Conservation (phyloP, 2,329 filamentous ascomycete species). For the Pestalotiopsis sp. region DNA sequence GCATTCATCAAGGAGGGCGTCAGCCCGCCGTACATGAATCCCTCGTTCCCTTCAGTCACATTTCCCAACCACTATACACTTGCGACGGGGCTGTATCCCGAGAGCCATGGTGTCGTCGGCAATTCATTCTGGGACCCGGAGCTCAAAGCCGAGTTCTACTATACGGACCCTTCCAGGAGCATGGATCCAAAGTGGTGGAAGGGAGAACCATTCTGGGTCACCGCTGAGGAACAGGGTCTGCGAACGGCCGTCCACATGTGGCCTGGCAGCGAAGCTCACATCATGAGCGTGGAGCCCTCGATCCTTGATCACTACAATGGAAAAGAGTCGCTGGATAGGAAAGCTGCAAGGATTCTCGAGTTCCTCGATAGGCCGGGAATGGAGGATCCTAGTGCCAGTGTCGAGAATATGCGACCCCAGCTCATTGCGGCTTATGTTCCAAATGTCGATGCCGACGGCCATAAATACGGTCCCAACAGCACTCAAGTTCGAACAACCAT, state of each 20-base stretch:
- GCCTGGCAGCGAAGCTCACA: conserved; percentile 92
- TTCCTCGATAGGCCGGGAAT: conserved; percentile 82
- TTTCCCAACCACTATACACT: conserved; percentile 97
- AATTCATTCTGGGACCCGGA: conserved; percentile 93
- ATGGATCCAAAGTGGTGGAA: conserved; percentile 92
- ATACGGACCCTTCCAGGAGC: conserved; percentile 75
- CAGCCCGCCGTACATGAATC: conserved; percentile 89
- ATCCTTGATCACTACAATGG: conserved; percentile 86
- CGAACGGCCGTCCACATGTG: conserved; percentile 94
- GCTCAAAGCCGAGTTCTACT: conserved; percentile 80
- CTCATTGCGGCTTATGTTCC: conserved; percentile 95
- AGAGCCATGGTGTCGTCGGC: conserved; percentile 89
- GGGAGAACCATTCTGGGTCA: conserved; percentile 92
- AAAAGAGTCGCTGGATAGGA: conserved; percentile 72
- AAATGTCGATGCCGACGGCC: conserved; percentile 85
- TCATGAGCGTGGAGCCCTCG: conserved; percentile 72
- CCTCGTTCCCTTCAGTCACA: conserved; percentile 93
- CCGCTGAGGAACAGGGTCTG: conserved; percentile 81
- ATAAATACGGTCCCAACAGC: conserved; percentile 90
- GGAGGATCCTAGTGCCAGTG: conserved; percentile 55
- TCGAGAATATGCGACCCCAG: conserved; percentile 71
- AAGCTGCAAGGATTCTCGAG: conserved; percentile 79
- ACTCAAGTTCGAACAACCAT: conserved; percentile 87
- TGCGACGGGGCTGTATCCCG: conserved; percentile 88
- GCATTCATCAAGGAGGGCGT: conserved; percentile 81